Percentiles rank a stretch among this genome's conserved stretches.
These are phyloP conservation scores for Chlamydomonas eustigma DNA, from an alignment of 139 green algal species.

Conservation along the genomic window DNA sequence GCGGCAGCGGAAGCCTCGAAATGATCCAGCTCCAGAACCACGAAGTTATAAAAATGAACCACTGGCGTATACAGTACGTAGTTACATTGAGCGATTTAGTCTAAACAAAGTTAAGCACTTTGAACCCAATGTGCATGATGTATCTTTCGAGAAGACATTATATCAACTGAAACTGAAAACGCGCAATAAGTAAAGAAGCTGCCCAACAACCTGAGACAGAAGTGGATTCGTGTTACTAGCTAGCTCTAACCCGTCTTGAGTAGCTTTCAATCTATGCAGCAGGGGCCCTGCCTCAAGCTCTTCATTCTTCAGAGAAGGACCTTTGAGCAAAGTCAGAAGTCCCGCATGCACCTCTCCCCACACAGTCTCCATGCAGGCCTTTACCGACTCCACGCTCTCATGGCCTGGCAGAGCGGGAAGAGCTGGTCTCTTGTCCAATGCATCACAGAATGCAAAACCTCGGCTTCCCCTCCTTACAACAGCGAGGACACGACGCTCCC, in stretches of 20 bases:
- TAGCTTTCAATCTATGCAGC: neutral
- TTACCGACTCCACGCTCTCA: constrained; percentile 35
- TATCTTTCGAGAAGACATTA: neutral
- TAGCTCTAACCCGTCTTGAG: constrained; percentile 6
- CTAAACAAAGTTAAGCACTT: no score
- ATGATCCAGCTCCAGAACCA: no score
- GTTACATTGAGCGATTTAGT: no score
- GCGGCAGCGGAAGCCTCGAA: no score
- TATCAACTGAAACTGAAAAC: constrained; percentile 22
- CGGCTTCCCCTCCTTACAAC: constrained; percentile 36
- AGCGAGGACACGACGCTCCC: constrained; percentile 52
- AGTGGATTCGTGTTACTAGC: neutral
- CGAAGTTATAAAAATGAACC: no score
- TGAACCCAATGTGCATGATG: no score
- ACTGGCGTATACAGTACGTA: no score
- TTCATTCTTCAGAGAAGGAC: neutral
- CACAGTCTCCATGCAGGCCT: constrained; percentile 32
- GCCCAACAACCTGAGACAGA: constrained; percentile 8
- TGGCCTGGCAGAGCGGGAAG: constrained; percentile 40
- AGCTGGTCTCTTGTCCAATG: constrained; percentile 33
- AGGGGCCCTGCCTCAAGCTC: constrained; percentile 9
- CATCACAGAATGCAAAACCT: constrained; percentile 57
- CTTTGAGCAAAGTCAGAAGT: constrained; percentile 38
- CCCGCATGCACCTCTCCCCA: constrained; percentile 48
- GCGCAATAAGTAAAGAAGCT: constrained; percentile 12